Evolutionary conservation across 1,284 basidiomycete genomes (phyloP).

Genomic region (Cryptococcus sp.): DNA sequence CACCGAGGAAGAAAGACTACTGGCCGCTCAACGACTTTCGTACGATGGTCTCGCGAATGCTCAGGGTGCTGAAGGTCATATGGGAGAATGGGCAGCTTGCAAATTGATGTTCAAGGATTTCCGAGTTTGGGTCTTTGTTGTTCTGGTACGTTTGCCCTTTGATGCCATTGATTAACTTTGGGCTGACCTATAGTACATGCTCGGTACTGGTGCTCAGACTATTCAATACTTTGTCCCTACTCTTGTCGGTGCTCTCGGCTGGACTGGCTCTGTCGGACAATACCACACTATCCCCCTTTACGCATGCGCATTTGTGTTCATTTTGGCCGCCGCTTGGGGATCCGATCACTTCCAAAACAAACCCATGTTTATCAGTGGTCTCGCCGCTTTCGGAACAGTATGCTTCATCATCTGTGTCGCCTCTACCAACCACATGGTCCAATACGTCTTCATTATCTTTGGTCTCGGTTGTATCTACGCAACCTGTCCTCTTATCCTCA

Average conservation of each 20-base stretch:
- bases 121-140: slow-evolving; percentile 42
- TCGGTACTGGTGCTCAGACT: slow-evolving; percentile 49
- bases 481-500: slow-evolving; percentile 43
- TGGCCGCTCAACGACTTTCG: slow-evolving; percentile 48
- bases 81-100: slow-evolving; percentile 44
- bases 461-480: slow-evolving; percentile 51
- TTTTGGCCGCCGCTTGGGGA: slow-evolving; percentile 47
- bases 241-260: slow-evolving; percentile 45
- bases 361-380: slow-evolving; percentile 42
- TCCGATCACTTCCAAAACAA: slow-evolving; percentile 50
- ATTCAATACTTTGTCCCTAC: slow-evolving; percentile 53
- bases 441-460: slow-evolving; percentile 51
- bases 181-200: slow-evolving; percentile 31
- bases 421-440: slow-evolving; percentile 41
- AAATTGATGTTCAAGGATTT: slow-evolving; percentile 41
- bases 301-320: slow-evolving; percentile 42
- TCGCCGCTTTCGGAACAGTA: slow-evolving; percentile 33
- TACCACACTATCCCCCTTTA: slow-evolving; percentile 53
- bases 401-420: slow-evolving; percentile 50
- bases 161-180: background rate
- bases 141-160: slow-evolving; percentile 30
- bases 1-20: slow-evolving; percentile 45
- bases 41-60: slow-evolving; percentile 46
- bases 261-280: slow-evolving; percentile 46
- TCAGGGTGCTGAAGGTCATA: slow-evolving; percentile 25